A percentile compares a stretch with the other conserved stretches of the same genome.
Evolutionary conservation across 371 early-diverging fungal genomes (phyloP).

Genomic region (Blakeslea trispora): DNA sequence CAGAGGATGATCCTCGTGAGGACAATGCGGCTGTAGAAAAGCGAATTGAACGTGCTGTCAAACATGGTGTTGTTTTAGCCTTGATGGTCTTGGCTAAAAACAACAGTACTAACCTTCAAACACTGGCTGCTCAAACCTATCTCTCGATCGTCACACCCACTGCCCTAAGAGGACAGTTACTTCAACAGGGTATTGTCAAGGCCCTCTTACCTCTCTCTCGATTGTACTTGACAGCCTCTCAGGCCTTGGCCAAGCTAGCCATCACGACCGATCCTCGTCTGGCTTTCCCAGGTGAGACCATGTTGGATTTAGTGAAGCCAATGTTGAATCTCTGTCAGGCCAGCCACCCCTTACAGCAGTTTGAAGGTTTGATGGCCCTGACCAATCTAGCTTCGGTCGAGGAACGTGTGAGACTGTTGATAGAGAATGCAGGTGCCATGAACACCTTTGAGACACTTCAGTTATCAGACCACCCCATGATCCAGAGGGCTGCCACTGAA

Average conservation of each 20-base stretch:
- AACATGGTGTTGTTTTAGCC: conserved; percentile 61
- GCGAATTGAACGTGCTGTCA: conserved; percentile 56
- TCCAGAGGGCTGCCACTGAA: conserved; percentile 94
- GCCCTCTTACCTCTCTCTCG: conserved; percentile 57
- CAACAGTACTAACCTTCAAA: conserved; percentile 58
- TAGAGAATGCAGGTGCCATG: conserved; percentile 63
- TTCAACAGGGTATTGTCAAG: conserved; percentile 84
- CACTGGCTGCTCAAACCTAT: conserved; percentile 67
- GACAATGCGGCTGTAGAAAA: conserved; percentile 62
- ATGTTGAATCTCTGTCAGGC: conserved; percentile 60
- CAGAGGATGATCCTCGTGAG: conserved; percentile 53
- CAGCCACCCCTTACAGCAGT: conserved; percentile 71
- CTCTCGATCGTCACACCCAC: conserved; percentile 74
- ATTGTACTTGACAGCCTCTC: conserved; percentile 70
- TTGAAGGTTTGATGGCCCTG: conserved; percentile 91
- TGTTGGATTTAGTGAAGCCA: conserved; percentile 66
- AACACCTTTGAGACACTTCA: conserved; percentile 74
- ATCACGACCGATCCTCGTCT: conserved; percentile 88
- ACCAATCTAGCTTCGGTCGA: conserved; percentile 85
- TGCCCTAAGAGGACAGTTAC: conserved; percentile 69
- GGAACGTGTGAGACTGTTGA: conserved; percentile 49
- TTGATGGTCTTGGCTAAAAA: conserved; percentile 58
- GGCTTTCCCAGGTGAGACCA: conserved; percentile 72
- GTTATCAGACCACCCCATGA: conserved; percentile 76
- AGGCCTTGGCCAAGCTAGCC: conserved; percentile 88